phyloP scores from a whole-genome alignment of 2,329 filamentous ascomycete species.

The Niveomyces coronatus region DNA sequence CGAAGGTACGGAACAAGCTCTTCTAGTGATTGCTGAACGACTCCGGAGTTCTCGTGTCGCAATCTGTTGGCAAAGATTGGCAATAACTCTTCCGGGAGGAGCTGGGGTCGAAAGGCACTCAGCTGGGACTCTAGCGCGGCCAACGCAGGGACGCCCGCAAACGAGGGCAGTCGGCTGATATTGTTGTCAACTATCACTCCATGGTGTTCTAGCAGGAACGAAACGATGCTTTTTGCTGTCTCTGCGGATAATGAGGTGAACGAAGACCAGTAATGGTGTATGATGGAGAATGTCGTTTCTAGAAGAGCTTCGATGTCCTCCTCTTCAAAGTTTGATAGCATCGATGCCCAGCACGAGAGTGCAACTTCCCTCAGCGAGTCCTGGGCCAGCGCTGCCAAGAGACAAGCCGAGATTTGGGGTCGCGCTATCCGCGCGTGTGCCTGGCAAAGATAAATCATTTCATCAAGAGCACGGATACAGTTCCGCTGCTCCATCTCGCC shows the following conservation, averaged over 20 bases:
- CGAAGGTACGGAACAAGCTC: conserved; percentile 70
- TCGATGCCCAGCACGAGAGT: conserved; percentile 73
- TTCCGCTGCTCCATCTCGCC: conserved; percentile 58
- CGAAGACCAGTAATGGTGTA: conserved; percentile 66
- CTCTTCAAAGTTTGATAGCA: conserved; percentile 64
- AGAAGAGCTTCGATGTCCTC: conserved; percentile 72
- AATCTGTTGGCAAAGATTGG: conserved; percentile 64
- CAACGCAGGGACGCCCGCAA: conserved; percentile 60
- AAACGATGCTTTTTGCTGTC: conserved; percentile 52
- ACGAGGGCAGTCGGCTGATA: conserved; percentile 67
- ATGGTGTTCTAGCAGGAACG: conserved; percentile 54
- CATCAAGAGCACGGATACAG: conserved; percentile 73
- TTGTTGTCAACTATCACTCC: conserved; percentile 50
- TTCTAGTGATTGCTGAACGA: conserved; percentile 69
- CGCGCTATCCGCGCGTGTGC: conserved; percentile 66
- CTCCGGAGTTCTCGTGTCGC: conserved; percentile 72
- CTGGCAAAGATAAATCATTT: conserved; percentile 72
- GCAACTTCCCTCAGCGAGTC: conserved; percentile 66
- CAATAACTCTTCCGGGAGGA: conserved; percentile 46
- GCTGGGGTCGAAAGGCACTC: conserved; percentile 46
- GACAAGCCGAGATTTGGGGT: conserved; percentile 89
- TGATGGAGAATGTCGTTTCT: conserved; percentile 81
- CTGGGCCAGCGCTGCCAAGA: conserved; percentile 72
- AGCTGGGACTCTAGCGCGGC: conserved; percentile 58
- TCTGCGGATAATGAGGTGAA: conserved; percentile 53